Evolutionary conservation across 129 eudicot species (phyloP), one percentile per base, ranked within the genome.

Genomic region (Artemisia tridentata): DNA sequence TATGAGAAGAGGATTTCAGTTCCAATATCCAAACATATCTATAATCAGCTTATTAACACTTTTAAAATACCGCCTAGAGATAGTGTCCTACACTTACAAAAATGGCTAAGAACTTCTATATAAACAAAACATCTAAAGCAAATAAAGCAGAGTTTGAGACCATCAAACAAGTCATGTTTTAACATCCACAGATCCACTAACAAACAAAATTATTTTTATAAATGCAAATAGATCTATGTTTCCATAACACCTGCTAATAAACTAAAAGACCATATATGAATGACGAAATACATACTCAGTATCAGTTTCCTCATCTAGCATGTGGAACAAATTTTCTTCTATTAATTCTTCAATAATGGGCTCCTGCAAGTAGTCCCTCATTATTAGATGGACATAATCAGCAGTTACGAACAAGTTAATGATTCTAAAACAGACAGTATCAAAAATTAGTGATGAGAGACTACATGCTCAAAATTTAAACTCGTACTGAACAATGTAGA

Each of bases 241-340:
- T 66, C 9, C 5, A 64, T 57, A 63, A 7, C 34, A 71, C 68
- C 31, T 17, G 59, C 43, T 54, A 49, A 63, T 55, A 60, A 65
- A 61, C 23, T 38, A 45, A 63, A 56, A 62, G 49, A 58, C 67
- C 10, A 64, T 74, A 67, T 41, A 65, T n/a, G 60, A 65, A 60
- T 29, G 21, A 66, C 15, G 41, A 75, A 61, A 81, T 68, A 72
- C 96, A 74, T 84, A 93, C 98, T 89, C 95, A 2, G 85, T 47
- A 75, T 93, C 98, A 41, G 98, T 93, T 87, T 93, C 98, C 71
- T 93, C 97, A 65, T 93, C 98, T 79, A 93, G 84, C 98, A 93
- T 84, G 71, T 80, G 92, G 84, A 93, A 93, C 85, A 93, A 81
- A 41, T 84, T 84, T 54, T 89, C 95, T 86, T 93, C 98, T 69